Conservation (phyloP, 2,329 filamentous ascomycete genomes). For the Xylaria sp. region DNA sequence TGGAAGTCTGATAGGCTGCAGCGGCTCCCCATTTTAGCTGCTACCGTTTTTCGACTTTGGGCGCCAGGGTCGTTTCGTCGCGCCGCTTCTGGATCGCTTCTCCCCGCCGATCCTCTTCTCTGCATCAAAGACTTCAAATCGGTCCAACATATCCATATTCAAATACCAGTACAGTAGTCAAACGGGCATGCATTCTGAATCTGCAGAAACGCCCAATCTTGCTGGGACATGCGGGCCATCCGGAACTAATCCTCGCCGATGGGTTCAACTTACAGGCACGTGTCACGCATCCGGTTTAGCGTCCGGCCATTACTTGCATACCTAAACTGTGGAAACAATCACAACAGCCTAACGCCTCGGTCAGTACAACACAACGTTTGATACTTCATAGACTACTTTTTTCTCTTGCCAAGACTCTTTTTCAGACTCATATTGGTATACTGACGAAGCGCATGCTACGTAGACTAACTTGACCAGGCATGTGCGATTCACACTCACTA, state of each 20-base stretch:
- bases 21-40: constrained; percentile 35
- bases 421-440: background rate
- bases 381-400: background rate
- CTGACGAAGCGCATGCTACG: background rate
- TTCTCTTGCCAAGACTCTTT: background rate
- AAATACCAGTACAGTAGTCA: constrained; percentile 8
- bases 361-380: constrained; percentile 2
- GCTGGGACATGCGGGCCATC: constrained; percentile 19
- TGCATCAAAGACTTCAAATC: constrained; percentile 32
- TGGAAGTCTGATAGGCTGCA: constrained; percentile 44
- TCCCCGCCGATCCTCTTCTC: constrained; percentile 34
- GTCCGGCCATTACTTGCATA: constrained; percentile 20
- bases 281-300: constrained; percentile 22
- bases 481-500: background rate
- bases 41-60: constrained; percentile 22
- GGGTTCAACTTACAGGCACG: constrained; percentile 16
- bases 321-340: constrained; percentile 18
- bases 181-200: background rate
- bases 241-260: constrained; percentile 22
- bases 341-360: constrained; percentile 26
- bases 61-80: constrained; percentile 21
- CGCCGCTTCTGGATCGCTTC: constrained; percentile 30
- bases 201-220: constrained; percentile 18
- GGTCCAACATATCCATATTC: constrained; percentile 26
- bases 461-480: background rate